Evolutionary conservation across 345 rosid species (phyloP), one percentile per base, ranked within the genome.

Genomic region (Raphanus raphanistrum): DNA sequence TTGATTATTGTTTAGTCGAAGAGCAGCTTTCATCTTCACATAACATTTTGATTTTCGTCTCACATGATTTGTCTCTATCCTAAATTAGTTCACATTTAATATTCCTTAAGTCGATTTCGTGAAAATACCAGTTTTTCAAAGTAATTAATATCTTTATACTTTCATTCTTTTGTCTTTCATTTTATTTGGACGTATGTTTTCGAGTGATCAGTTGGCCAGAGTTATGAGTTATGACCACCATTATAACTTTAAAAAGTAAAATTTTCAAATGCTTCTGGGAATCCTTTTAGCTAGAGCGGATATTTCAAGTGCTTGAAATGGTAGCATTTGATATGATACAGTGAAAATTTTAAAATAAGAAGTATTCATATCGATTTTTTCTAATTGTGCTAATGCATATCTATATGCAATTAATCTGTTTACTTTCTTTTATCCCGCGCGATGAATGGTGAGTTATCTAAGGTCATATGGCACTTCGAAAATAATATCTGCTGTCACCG

Each of bases 1-100:
- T 72, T 59, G 68, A 71, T 66, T 57, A 45, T 66, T 57, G 9
- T 65, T 55, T 59, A 10, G 73, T 72, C 66, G 32, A 72, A 32
- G 43, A 72, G 62, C 52, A 64, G 68, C 76, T 78, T 58, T 78
- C 76, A 45, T 25, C 60, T 41, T 65, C 31, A 32, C 52, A 77
- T 43, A 41, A 8, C 31, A 21, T 65, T 65, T 57, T 43, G 9
- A 65, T 66, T 41, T 66, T 72, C 60, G 72, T 38, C 60, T 57
- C 71, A 27, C 33, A 70, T 52, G 12, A 65, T 66, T 45, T 45
- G 54, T 45, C 54, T 45, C 54, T 45, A 45, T 45, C 54, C 54
- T 5, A 12, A 13, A 13, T 3, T 45, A 45, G 54, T 1, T 45
- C 54, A 4, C 16, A 45, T 45, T 45, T 12, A 45, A 12, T 45